These are phyloP conservation scores for Apiospora hydei DNA, from an alignment of 2,329 filamentous ascomycete species.

Conservation along the genomic window DNA sequence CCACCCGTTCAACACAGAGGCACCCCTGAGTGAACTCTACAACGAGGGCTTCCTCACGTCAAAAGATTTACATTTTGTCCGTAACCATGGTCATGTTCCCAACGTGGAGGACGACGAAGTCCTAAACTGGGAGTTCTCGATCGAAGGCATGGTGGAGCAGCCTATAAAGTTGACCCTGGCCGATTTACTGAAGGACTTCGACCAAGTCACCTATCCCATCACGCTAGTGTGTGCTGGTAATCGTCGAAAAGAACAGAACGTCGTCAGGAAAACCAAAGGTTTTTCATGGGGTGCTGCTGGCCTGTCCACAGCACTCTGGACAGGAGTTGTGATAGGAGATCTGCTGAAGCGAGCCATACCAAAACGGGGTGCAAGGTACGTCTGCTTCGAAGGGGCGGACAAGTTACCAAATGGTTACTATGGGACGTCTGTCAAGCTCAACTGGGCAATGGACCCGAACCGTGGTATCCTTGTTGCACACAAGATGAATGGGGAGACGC, in stretches of 20 bases:
- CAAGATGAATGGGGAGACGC: constrained; percentile 85
- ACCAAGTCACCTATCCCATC: constrained; percentile 84
- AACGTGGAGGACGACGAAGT: constrained; percentile 75
- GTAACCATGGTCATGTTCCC: constrained; percentile 88
- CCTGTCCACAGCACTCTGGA: constrained; percentile 87
- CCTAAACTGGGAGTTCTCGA: constrained; percentile 79
- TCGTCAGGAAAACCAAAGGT: constrained; percentile 88
- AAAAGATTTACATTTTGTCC: constrained; percentile 87
- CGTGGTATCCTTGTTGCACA: constrained; percentile 87
- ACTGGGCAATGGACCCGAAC: constrained; percentile 86
- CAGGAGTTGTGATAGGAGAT: constrained; percentile 78
- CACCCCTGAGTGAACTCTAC: constrained; percentile 80
- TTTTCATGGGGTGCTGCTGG: constrained; percentile 95
- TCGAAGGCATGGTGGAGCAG: constrained; percentile 84
- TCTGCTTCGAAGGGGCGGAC: constrained; percentile 92
- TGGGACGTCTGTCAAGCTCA: constrained; percentile 85
- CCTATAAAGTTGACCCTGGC: constrained; percentile 76
- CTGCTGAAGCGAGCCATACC: constrained; percentile 74
- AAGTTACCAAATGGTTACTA: constrained; percentile 88
- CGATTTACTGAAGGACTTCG: constrained; percentile 76
- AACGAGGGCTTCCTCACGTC: constrained; percentile 85
- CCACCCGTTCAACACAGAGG: constrained; percentile 91
- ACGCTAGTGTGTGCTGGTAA: constrained; percentile 94
- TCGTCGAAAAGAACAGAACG: constrained; percentile 89
- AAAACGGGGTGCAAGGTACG: constrained; percentile 74